Percentiles rank a stretch among this genome's conserved stretches.
Evolutionary conservation across 2,329 filamentous ascomycete genomes (phyloP).

Genomic region (Ophiostoma quercus): DNA sequence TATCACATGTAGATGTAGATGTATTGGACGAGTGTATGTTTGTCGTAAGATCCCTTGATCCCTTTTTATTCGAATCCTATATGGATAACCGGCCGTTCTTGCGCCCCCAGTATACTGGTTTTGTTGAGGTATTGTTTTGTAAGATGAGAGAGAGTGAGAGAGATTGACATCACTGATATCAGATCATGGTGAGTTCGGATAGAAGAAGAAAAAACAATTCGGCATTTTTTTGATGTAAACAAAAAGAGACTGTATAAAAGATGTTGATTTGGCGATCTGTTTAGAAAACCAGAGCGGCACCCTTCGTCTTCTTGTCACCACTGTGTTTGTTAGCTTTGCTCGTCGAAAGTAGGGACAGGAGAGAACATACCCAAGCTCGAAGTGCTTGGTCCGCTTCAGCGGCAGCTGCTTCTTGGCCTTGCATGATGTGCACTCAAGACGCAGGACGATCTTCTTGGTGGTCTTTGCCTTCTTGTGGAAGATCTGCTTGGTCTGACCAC

Average conservation of each 20-base stretch:
- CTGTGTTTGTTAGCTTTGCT: conserved; percentile 42
- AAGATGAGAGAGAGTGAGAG: background rate
- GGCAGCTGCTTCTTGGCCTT: conserved; percentile 98
- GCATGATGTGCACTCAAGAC: conserved; percentile 95
- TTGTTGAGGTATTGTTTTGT: conserved; percentile 11
- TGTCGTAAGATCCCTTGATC: conserved; percentile 10
- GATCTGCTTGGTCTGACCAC: conserved; percentile 99
- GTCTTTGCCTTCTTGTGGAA: conserved; percentile 99
- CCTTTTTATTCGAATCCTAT: background rate
- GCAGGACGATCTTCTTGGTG: conserved; percentile 99
- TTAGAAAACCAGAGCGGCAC: conserved; percentile 99
- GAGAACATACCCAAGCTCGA: conserved; percentile 86
- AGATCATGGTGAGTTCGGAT: conserved; percentile 6
- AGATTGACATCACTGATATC: conserved; percentile 10
- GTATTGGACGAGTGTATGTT: background rate
- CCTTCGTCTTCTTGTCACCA: conserved; percentile 99
- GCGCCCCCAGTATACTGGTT: conserved; percentile 17
- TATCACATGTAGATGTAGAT: background rate
- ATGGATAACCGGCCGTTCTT: conserved; percentile 14
- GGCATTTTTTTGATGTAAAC: conserved; percentile 18
- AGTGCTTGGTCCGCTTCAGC: conserved; percentile 99
- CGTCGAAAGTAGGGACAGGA: conserved; percentile 6
- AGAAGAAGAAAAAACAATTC: conserved; percentile 18
- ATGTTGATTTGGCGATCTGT: conserved; percentile 37
- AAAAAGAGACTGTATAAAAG: conserved; percentile 17